Percentiles rank a stretch among this genome's conserved stretches.
These are phyloP conservation scores for Scedosporium minutisporum DNA, from an alignment of 2,329 filamentous ascomycete genomes.

Conservation along the genomic window DNA sequence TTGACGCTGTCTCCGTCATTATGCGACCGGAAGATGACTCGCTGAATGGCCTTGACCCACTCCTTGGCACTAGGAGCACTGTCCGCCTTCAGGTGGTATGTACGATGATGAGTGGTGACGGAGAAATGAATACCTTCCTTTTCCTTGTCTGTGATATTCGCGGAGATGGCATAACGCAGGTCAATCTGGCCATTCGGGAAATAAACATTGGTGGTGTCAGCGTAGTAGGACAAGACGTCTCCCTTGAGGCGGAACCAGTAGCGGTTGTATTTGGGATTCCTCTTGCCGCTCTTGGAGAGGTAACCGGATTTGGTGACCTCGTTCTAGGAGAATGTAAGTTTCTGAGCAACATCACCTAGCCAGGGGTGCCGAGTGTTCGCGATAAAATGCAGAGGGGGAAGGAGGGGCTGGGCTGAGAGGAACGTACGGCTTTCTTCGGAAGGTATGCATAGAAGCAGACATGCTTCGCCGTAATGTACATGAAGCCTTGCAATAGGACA, in stretches of 20 bases:
- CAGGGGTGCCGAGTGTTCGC: no score
- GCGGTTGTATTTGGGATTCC: slow-evolving; percentile 77
- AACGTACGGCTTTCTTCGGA: slow-evolving; percentile 74
- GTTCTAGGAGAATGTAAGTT: slow-evolving; percentile 35
- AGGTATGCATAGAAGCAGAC: slow-evolving; percentile 97
- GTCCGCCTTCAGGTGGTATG: slow-evolving; percentile 82
- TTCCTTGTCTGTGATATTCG: slow-evolving; percentile 65
- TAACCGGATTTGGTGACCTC: slow-evolving; percentile 78
- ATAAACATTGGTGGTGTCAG: slow-evolving; percentile 74
- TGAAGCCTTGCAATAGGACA: slow-evolving; percentile 83
- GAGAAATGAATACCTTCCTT: slow-evolving; percentile 71
- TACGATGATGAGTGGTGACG: slow-evolving; percentile 72
- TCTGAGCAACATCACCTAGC: not conserved
- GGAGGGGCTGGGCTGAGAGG: not conserved
- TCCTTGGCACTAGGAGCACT: slow-evolving; percentile 82
- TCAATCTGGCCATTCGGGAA: slow-evolving; percentile 90
- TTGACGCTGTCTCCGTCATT: slow-evolving; percentile 97
- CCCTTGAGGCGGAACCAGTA: slow-evolving; percentile 93
- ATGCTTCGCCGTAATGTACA: slow-evolving; percentile 89
- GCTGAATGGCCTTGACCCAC: slow-evolving; percentile 90
- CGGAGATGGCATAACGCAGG: slow-evolving; percentile 81
- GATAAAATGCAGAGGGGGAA: not conserved
- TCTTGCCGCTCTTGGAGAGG: slow-evolving; percentile 76
- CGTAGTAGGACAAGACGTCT: slow-evolving; percentile 84
- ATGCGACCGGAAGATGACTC: slow-evolving; percentile 89